A percentile compares a stretch with the other conserved stretches of the same genome.
These are phyloP conservation scores for Penicillium frequentans DNA, from an alignment of 2,329 filamentous ascomycete genomes.

Conservation along the genomic window DNA sequence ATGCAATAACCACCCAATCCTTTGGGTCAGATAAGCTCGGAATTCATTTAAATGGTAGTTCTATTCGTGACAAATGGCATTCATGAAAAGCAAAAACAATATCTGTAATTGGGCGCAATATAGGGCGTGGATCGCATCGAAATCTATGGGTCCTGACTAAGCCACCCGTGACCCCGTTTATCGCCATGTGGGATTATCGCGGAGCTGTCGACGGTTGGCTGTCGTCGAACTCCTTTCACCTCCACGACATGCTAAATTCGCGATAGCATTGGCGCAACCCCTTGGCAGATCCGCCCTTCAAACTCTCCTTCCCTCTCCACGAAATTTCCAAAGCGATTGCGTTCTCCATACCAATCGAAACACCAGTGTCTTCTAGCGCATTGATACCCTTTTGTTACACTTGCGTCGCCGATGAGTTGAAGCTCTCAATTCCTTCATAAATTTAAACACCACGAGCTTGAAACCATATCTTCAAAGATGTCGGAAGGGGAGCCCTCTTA, in stretches of 20 bases:
- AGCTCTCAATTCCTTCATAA: not conserved
- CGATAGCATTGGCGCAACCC: not conserved
- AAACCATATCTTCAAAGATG: constrained; percentile 24
- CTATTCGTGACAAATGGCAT: too few relatives aligned
- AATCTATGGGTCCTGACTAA: not conserved
- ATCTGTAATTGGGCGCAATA: not conserved
- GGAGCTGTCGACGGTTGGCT: constrained; percentile 16
- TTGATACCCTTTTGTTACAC: constrained; percentile 5
- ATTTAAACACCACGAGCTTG: not conserved
- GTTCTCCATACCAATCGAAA: not conserved
- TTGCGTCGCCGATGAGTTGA: not conserved
- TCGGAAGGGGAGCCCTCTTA: constrained; percentile 64
- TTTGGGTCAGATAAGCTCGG: too few relatives aligned
- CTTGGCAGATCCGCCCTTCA: not conserved
- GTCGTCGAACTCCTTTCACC: not conserved
- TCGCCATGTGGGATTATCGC: constrained; percentile 17
- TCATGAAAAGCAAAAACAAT: too few relatives aligned
- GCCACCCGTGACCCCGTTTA: constrained; percentile 8
- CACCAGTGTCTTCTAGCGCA: not conserved
- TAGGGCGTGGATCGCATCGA: not conserved
- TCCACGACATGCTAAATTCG: not conserved
- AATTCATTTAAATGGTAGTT: too few relatives aligned
- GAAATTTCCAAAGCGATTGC: not conserved
- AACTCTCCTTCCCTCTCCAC: too few relatives aligned
- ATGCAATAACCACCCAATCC: too few relatives aligned